Evolutionary conservation across 2,329 filamentous ascomycete species (phyloP).

Genomic region (Coleophoma cylindrospora): DNA sequence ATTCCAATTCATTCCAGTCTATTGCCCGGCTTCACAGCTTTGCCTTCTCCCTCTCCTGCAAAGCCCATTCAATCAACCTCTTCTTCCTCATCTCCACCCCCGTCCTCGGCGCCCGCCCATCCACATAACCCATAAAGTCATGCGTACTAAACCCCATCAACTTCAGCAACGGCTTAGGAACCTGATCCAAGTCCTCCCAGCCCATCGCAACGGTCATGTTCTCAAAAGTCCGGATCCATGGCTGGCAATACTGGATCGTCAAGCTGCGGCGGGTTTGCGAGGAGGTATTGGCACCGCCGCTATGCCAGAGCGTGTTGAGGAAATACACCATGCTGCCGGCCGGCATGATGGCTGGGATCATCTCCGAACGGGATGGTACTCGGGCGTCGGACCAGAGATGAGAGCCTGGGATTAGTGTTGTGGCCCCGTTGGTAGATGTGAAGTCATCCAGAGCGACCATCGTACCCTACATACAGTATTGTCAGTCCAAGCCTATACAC

Average conservation of each 20-base stretch:
- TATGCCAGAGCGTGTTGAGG: constrained; percentile 24
- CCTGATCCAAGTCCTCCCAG: constrained; percentile 22
- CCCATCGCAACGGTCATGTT: constrained; percentile 31
- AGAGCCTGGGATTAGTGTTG: constrained; percentile 23
- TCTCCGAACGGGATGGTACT: constrained; percentile 19
- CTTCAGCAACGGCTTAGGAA: constrained; percentile 17
- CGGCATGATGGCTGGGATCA: constrained; percentile 24
- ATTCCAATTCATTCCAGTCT: too few species aligned
- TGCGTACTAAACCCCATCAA: constrained; percentile 23
- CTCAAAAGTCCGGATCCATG: constrained; percentile 32
- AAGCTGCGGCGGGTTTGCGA: constrained; percentile 15
- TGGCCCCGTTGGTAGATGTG: constrained; percentile 23
- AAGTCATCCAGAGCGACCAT: constrained; percentile 26
- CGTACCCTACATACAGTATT: constrained; percentile 15
- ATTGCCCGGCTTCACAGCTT: neutral
- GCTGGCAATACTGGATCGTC: constrained; percentile 26
- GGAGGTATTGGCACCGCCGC: constrained; percentile 20
- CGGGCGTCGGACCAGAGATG: constrained; percentile 24
- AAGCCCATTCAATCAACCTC: constrained; percentile 21
- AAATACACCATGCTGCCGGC: constrained; percentile 24
- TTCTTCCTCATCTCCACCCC: constrained; percentile 25
- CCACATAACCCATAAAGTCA: constrained; percentile 25
- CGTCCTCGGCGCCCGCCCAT: constrained; percentile 19
- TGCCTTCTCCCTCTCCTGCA: constrained; percentile 8
- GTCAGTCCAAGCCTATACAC: neutral